phyloP scores from a whole-genome alignment of 805 yeast genomes.

The Yarrowia sp. region DNA sequence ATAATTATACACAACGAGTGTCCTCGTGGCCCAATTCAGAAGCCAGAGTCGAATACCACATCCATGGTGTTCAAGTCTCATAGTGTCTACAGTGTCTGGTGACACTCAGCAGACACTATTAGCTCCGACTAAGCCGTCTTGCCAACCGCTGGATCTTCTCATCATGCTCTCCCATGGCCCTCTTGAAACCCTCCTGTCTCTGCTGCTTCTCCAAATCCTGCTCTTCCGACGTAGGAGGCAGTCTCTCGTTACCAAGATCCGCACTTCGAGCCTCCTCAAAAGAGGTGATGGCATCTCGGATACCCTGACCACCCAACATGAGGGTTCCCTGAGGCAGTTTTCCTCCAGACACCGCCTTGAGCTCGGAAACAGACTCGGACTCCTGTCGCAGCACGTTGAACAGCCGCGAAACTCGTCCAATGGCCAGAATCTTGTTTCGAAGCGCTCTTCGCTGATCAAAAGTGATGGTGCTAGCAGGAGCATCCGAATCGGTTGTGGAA shows the following conservation, averaged over 20 bases:
- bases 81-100: no score
- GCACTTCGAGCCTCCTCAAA: constrained; percentile 82
- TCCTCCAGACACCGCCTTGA: constrained; percentile 73
- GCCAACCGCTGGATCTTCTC: constrained; percentile 34
- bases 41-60: no score
- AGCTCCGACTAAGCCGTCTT: constrained; percentile 33
- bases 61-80: no score
- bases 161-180: constrained; percentile 35
- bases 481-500: background rate
- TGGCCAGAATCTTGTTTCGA: constrained; percentile 86
- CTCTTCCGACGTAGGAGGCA: constrained; percentile 78
- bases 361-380: constrained; percentile 76
- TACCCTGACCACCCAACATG: constrained; percentile 77
- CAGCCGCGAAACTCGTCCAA: constrained; percentile 94
- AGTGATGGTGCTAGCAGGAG: background rate
- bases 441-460: constrained; percentile 47
- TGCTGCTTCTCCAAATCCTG: constrained; percentile 46
- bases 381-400: constrained; percentile 84
- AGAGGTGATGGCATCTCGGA: constrained; percentile 61
- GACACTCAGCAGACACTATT: background rate
- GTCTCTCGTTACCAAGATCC: constrained; percentile 78
- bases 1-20: no score
- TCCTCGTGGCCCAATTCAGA: no score
- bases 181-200: constrained; percentile 41
- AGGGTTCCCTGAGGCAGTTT: constrained; percentile 81